Evolutionary conservation across 192 early-diverging fungal species (phyloP), one percentile per base, ranked within the genome.

Genomic region (Podila epigama): DNA sequence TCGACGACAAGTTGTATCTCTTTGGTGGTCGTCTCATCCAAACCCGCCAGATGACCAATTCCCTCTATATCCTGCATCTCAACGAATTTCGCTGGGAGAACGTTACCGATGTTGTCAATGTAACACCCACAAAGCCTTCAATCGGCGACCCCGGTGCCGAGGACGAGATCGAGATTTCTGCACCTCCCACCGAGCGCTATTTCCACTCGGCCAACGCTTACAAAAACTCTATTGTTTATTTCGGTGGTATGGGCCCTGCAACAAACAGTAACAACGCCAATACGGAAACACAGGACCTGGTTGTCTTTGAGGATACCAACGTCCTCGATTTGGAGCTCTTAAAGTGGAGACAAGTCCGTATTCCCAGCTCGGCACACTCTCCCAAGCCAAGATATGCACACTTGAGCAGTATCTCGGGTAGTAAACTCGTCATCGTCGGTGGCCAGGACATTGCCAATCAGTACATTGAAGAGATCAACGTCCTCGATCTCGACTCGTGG

Each of bases 191-290:
- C 16, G 81, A 88, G 35, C 84, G 92, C 29, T 93, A 91, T 44
- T 93, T 93, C 75, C 92, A 93, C 77, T 92, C 92, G 13, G 87
- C 89, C 57, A 92, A 89, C 58, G 84, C 87, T 29, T 90, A 91
- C 66, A 79, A 84, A 66, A 89, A 91, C 41, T 70, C 82, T 58
- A 75, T 94, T 20, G 78, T 92, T 8, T 84, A 91, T 32, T 94
- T 92, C 83, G 92, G 92, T 37, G 92, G 92, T 8, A 94, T 94
- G 92, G 91, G 92, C 6, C 85, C 89, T 70, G 72, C 90, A 59
- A 18, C 44, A 48, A 48, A 48, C 5, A 63, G 75, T 61, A 50
- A 67, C 39, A 59, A 84, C 60, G 29, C 81, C 50, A 88, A 92
- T 66, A 82, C 84, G 37, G 57, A 75, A 35, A 37, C 53, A 20